Base-by-base conservation (phyloP, 805 yeast species). In the Starmerella geochares region DNA sequence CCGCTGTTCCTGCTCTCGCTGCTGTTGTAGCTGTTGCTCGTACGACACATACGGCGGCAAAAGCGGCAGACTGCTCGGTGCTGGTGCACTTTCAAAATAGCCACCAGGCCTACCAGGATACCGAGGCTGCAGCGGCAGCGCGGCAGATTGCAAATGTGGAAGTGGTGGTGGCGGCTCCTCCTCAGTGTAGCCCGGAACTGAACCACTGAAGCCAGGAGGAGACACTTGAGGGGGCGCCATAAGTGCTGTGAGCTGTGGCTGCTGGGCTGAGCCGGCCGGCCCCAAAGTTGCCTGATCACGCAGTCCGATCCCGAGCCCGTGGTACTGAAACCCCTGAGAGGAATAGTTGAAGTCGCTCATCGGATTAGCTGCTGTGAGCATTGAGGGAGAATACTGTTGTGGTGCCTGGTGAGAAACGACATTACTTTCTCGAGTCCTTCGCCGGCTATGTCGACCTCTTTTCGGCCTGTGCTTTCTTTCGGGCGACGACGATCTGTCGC, bases 31-130 rank as follows among this genome's bases (percentile, higher is more conserved):
- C 25, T 31, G 27, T 28, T 47, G 46, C 21, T 27, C 38, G 28
- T 42, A 42, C 1, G 50, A 41, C 4, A 47, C 50, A 19, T 47
- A 47, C 4, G 50, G 29, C 9, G 46, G 35, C 33, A 40, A 16
- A 14, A 40, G 16, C 16, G 44, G 44, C 24, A 40, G 14, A 14
- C 44, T 27, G 16, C 33, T 9, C 33, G 25, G 24, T 19, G 16
- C 24, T 4, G 44, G 44, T 5, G 33, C 16, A 1, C 8, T 7
- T 10, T 40, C 44, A 3, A n/a, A 11, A 24, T n/a, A 24, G 20
- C 21, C 8, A n/a, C 6, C 4, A 3, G 29, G 19, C 29, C 42
- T 24, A 9, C 23, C 29, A 5, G 23, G 4, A 10, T 20, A 11
- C 25, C 20, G 25, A 13, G 7, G 8, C 11, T 7, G 42, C 4